phyloP scores from a whole-genome alignment of 2,329 filamentous ascomycete species.

The Stachybotrys elegans region DNA sequence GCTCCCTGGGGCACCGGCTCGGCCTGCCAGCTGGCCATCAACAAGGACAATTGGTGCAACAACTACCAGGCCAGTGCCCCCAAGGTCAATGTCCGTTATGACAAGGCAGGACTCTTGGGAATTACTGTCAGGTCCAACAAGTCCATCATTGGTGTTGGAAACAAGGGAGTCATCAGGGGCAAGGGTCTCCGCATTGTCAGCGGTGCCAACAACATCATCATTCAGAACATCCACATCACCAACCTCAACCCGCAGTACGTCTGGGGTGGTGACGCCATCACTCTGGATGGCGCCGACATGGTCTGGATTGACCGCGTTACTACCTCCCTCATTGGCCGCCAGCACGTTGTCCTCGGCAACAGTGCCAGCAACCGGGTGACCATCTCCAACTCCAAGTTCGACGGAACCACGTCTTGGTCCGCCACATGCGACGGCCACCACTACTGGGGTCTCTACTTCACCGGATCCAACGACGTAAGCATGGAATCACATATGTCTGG shows the following conservation, averaged over 20 bases:
- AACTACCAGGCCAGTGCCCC: conserved; percentile 51
- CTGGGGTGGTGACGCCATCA: conserved; percentile 57
- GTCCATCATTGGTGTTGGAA: conserved; percentile 48
- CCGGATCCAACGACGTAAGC: conserved; percentile 45
- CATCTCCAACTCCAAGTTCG: conserved; percentile 55
- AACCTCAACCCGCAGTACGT: conserved; percentile 53
- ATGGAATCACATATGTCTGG: not conserved
- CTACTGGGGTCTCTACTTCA: conserved; percentile 57
- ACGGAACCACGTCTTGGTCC: conserved; percentile 49
- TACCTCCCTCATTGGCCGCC: conserved; percentile 53
- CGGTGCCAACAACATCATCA: conserved; percentile 50
- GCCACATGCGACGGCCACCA: conserved; percentile 54
- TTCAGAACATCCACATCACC: conserved; percentile 54
- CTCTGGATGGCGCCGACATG: conserved; percentile 39
- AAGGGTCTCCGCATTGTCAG: conserved; percentile 48
- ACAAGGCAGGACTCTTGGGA: conserved; percentile 45
- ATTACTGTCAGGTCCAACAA: conserved; percentile 54
- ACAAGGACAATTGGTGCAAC: conserved; percentile 53
- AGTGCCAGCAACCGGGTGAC: conserved; percentile 49
- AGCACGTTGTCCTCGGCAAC: conserved; percentile 56
- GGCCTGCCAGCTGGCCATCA: conserved; percentile 54
- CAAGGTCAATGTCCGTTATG: conserved; percentile 37
- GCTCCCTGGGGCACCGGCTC: conserved; percentile 51
- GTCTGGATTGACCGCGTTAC: conserved; percentile 51
- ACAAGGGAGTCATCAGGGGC: conserved; percentile 49